Evolutionary conservation across 2,329 filamentous ascomycete genomes (phyloP).

Genomic region (Penicillium hesseltinei): DNA sequence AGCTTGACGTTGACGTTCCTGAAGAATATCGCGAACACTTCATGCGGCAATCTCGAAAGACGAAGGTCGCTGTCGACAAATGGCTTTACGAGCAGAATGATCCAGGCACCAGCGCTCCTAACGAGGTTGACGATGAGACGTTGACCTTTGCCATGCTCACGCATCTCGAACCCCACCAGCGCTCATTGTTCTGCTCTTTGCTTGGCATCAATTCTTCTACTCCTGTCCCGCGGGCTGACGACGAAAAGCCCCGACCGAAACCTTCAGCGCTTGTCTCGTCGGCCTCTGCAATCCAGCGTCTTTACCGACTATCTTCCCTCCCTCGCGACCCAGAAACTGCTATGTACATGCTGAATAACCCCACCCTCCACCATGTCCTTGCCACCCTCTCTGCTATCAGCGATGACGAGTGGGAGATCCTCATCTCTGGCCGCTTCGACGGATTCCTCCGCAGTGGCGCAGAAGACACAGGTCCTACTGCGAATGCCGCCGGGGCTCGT

Average conservation of each 20-base stretch:
- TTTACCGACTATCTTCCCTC: slow-evolving; percentile 70
- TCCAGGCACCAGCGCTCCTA: slow-evolving; percentile 69
- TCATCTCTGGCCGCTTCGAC: slow-evolving; percentile 90
- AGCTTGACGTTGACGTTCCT: slow-evolving; percentile 89
- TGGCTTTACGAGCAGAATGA: slow-evolving; percentile 84
- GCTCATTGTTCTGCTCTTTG: slow-evolving; percentile 78
- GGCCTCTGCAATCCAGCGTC: slow-evolving; percentile 73
- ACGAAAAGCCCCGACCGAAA: slow-evolving; percentile 63
- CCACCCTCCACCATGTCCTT: slow-evolving; percentile 77
- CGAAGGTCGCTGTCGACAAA: slow-evolving; percentile 82
- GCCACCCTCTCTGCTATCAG: slow-evolving; percentile 85
- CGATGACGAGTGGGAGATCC: slow-evolving; percentile 92
- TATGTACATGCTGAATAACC: slow-evolving; percentile 81
- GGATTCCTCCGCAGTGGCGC: slow-evolving; percentile 94
- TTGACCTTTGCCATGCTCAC: slow-evolving; percentile 91
- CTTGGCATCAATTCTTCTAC: slow-evolving; percentile 59
- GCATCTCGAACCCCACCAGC: slow-evolving; percentile 71
- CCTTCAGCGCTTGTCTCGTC: slow-evolving; percentile 73
- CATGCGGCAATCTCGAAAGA: slow-evolving; percentile 86
- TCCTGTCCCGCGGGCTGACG: slow-evolving; percentile 60
- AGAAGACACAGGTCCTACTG: slow-evolving; percentile 52
- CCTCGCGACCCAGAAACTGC: slow-evolving; percentile 85
- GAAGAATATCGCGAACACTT: slow-evolving; percentile 93
- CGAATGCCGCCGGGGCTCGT: slow-evolving; percentile 25
- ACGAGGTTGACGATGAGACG: slow-evolving; percentile 92